Evolutionary conservation across 1,284 basidiomycete species (phyloP), one percentile per base, ranked within the genome.

Genomic region (Malassezia equina): DNA sequence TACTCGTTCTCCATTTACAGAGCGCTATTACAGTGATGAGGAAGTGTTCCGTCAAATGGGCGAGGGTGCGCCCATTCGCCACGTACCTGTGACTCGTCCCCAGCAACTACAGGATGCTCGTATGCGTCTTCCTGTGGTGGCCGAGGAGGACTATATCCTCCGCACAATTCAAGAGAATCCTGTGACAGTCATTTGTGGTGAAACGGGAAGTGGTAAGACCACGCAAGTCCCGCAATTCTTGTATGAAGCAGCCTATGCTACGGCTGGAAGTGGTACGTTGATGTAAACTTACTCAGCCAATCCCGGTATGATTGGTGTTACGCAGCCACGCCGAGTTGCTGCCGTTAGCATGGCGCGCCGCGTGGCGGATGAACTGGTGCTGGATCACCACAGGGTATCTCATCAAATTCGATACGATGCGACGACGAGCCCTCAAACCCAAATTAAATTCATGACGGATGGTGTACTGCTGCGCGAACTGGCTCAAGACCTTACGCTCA

Each of bases 361-460:
- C 44, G 90, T 99, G 25, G 85, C 84, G 4, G 80, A 86, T 34
- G 94, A 99, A 76, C 79, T 99, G 9, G 85, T 84, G 4, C 77
- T 96, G 8, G 80, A 84, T 0, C 81, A 86, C 0, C 84, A 85
- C 1, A 79, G 81, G 19, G 88, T 98, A 2, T 91, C 93, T 0
- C 90, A 98, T 76, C 91, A 96, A 76, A 94, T 99, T 60, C 86
- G 94, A 55, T 98, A 98, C 75, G 93, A 95, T 60, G 87, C 88
- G 0, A 95, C 89, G 0, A 86, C 90, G 0, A 88, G 88, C 2
- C 80, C 88, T 0, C 80, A 83, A 23, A 99, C 94, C 0, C 83
- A 84, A 7, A 90, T 98, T 79, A 96, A 98, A 76, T 99, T 98
- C 79, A 98, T 98, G 93, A 99, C 94, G 2, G 94, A 99, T 69